A percentile compares a stretch with the other conserved stretches of the same genome.
phyloP scores from a whole-genome alignment of 352 stramenopile species.

The Phytophthora europaea region DNA sequence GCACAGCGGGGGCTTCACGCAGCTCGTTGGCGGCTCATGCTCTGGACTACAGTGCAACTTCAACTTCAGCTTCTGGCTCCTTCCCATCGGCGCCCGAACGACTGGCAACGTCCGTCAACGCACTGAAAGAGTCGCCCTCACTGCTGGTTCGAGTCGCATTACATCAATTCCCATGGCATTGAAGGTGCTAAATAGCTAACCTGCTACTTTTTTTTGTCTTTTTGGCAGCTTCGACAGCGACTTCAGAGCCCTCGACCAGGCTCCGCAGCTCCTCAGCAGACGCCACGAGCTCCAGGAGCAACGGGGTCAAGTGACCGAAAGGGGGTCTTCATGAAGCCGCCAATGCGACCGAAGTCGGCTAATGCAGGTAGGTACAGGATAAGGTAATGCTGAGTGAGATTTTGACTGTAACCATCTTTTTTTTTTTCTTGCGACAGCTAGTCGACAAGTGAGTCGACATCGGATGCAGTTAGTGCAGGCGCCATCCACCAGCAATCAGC shows the following conservation, averaged over 20 bases:
- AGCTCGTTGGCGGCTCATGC: constrained; percentile 14
- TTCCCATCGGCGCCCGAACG: constrained; percentile 22
- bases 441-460: constrained; percentile 48
- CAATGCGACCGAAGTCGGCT: constrained; percentile 54
- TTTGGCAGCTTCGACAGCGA: constrained; percentile 58
- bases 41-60: constrained; percentile 5
- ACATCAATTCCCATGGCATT: not conserved
- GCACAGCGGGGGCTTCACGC: constrained; percentile 47
- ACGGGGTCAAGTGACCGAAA: constrained; percentile 18
- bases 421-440: constrained; percentile 20
- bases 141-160: constrained; percentile 3
- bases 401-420: not conserved
- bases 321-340: constrained; percentile 46
- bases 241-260: constrained; percentile 57
- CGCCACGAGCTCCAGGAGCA: constrained; percentile 15
- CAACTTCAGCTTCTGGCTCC: constrained; percentile 22
- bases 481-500: constrained; percentile 24
- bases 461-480: constrained; percentile 49
- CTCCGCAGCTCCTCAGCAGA: constrained; percentile 28
- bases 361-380: constrained; percentile 13
- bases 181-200: not conserved
- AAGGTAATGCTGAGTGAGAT: not conserved
- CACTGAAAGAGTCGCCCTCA: constrained; percentile 14
- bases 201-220: not conserved
- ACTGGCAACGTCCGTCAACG: constrained; percentile 28